Conservation (phyloP, 2,329 filamentous ascomycete genomes). For the Pseudocercospora musae region DNA sequence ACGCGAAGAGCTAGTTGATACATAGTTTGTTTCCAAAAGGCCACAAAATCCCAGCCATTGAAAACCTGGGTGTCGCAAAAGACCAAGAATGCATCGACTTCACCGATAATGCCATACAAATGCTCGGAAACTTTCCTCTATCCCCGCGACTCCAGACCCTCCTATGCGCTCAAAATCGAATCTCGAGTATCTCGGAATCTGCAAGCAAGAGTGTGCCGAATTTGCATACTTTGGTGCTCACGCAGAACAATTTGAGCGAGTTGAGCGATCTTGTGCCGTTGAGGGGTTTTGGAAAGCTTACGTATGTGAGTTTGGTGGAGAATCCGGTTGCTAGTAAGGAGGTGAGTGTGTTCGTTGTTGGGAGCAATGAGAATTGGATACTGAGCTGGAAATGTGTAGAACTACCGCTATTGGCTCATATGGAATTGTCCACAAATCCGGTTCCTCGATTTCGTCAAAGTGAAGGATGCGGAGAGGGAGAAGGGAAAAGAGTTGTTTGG, state of each 20-base stretch:
- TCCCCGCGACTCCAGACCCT: conserved; percentile 84
- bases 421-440: conserved; percentile 81
- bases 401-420: conserved; percentile 90
- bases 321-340: conserved; percentile 92
- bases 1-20: conserved; percentile 52
- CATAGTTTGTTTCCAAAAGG: conserved; percentile 59
- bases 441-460: conserved; percentile 89
- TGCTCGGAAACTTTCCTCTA: conserved; percentile 87
- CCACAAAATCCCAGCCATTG: conserved; percentile 95
- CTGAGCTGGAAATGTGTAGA: conserved; percentile 48
- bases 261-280: conserved; percentile 85
- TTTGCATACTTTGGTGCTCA: conserved; percentile 75
- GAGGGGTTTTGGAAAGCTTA: conserved; percentile 64
- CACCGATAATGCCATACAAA: conserved; percentile 94
- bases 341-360: conserved; percentile 54
- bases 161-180: conserved; percentile 83
- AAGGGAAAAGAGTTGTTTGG: conserved; percentile 81
- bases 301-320: conserved; percentile 75
- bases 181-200: conserved; percentile 74
- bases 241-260: conserved; percentile 77
- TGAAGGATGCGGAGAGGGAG: conserved; percentile 78
- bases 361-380: too few relatives aligned
- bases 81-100: conserved; percentile 97
- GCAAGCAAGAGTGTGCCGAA: conserved; percentile 75
- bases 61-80: conserved; percentile 93